A percentile compares a stretch with the other conserved stretches of the same genome.
Evolutionary conservation across 768 basidiomycete species (phyloP).

Genomic region (Boletus rubroflammeus): DNA sequence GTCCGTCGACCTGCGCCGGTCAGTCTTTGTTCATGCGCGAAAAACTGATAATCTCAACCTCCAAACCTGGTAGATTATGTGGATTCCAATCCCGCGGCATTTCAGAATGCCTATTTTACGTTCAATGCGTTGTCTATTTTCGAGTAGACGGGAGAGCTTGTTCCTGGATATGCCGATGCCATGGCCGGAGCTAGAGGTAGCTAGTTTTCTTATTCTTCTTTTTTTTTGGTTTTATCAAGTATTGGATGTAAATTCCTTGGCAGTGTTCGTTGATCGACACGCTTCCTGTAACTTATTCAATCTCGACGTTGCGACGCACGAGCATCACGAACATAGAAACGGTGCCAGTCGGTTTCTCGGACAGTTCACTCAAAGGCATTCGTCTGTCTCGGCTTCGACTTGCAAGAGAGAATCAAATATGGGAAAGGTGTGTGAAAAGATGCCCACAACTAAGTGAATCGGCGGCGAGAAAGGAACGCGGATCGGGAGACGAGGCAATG

Average conservation of each 20-base stretch:
- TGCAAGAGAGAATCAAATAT: background rate
- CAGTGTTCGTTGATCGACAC: background rate
- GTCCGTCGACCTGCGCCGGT: slow-evolving; percentile 30
- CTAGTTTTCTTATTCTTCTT: background rate
- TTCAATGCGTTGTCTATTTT: slow-evolving; percentile 38
- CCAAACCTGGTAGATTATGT: slow-evolving; percentile 29
- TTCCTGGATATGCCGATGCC: background rate
- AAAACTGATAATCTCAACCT: background rate
- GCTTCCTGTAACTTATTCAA: background rate
- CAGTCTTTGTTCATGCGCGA: slow-evolving; percentile 1
- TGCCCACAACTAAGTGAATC: background rate
- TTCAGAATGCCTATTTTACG: slow-evolving; percentile 39
- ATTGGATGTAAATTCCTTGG: background rate
- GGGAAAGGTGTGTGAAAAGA: background rate
- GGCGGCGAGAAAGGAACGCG: background rate
- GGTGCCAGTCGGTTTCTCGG: background rate
- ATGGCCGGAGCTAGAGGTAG: no score
- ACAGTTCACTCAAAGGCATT: background rate
- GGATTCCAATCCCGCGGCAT: slow-evolving; percentile 36
- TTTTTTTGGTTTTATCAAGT: background rate
- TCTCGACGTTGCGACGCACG: background rate
- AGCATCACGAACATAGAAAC: background rate
- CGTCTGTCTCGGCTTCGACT: background rate
- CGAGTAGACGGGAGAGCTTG: slow-evolving; percentile 9
- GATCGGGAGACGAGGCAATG: background rate